Base-by-base conservation (phyloP, 768 basidiomycete species). In the Tulasnella sp. region DNA sequence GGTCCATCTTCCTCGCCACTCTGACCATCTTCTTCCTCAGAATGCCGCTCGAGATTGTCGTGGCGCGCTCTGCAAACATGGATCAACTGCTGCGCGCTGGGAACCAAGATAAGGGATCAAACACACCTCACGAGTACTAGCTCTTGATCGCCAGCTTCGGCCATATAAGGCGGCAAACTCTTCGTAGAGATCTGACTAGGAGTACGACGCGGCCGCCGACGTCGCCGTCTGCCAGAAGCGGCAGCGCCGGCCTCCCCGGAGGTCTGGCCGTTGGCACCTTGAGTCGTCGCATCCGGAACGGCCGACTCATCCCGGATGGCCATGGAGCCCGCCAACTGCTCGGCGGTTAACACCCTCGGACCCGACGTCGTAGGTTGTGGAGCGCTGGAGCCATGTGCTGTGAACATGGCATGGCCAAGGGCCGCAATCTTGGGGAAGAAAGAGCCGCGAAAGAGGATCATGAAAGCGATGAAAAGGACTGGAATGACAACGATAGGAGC, bases 61-160 rank as follows among this genome's bases (percentile, higher is more conserved):
- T 21, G 53, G 8, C 23, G 32, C 29, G 42, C 36, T 32, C 52
- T 40, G 36, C 27, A 36, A 41, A 31, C 21, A 46, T 23, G 4
- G 25, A 45, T 41, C 25, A 55, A 39, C 29, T 23, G 19, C 15
- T 40, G 17, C 9, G 15, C n/a, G 12, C 21, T 12, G n/a, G 35
- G 17, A 36, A 8, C 29, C 27, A 11, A 55, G 1, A 14, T 3
- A 19, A 41, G 25, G 42, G 5, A 31, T 23, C 15, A 27, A 23
- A 27, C 60, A 61, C 59, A 77, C 76, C 75, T 67, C 41, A 69
- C 72, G 50, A 90, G 79, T 4, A 90, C 87, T 27, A 90, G 73
- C 66, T 90, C 87, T 36, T 82, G 74, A 46, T 87, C 87, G 14
- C 86, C 86, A 0, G 87, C 85, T 59, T 90, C 86, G 68, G 87